Percentiles rank a stretch among this genome's conserved stretches.
Evolutionary conservation across 1,139 yeast species (phyloP).

Genomic region (Wickerhamomyces sp.): DNA sequence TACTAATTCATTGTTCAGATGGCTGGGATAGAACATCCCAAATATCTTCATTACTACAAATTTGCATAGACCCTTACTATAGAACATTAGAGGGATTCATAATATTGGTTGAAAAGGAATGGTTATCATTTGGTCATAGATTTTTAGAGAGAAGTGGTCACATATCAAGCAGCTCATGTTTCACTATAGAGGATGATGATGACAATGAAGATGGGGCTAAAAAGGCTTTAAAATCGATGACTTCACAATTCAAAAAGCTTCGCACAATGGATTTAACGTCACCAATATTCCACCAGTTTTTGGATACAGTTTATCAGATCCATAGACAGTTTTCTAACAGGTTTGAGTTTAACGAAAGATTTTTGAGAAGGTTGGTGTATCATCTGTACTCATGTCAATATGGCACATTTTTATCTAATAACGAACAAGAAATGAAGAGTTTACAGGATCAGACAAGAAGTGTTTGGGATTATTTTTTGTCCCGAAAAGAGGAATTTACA

Average conservation of each 20-base stretch:
- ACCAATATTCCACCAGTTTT: slow-evolving; percentile 90
- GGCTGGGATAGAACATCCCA: slow-evolving; percentile 99
- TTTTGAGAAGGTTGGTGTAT: slow-evolving; percentile 75
- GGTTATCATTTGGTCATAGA: slow-evolving; percentile 93
- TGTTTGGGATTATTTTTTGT: slow-evolving; percentile 91
- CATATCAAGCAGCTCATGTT: slow-evolving; percentile 40
- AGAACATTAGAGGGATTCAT: slow-evolving; percentile 87
- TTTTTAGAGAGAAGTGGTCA: slow-evolving; percentile 84
- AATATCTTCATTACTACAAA: slow-evolving; percentile 74
- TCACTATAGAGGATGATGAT: slow-evolving; percentile 22
- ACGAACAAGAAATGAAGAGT: slow-evolving; percentile 56
- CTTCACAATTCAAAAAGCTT: slow-evolving; percentile 35
- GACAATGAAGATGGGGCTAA: slow-evolving; percentile 24
- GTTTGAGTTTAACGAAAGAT: slow-evolving; percentile 88
- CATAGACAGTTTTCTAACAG: slow-evolving; percentile 61
- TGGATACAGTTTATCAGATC: slow-evolving; percentile 84
- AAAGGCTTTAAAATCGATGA: slow-evolving; percentile 22
- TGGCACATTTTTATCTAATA: slow-evolving; percentile 81
- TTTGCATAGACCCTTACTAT: slow-evolving; percentile 86
- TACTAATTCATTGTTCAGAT: slow-evolving; percentile 90
- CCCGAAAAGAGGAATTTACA: slow-evolving; percentile 67
- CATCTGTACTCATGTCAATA: slow-evolving; percentile 93
- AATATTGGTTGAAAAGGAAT: slow-evolving; percentile 83
- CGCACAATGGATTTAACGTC: slow-evolving; percentile 56
- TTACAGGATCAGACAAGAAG: slow-evolving; percentile 57